phyloP scores from a whole-genome alignment of 2,329 filamentous ascomycete species.

The Sporothrix pseudoabietina region DNA sequence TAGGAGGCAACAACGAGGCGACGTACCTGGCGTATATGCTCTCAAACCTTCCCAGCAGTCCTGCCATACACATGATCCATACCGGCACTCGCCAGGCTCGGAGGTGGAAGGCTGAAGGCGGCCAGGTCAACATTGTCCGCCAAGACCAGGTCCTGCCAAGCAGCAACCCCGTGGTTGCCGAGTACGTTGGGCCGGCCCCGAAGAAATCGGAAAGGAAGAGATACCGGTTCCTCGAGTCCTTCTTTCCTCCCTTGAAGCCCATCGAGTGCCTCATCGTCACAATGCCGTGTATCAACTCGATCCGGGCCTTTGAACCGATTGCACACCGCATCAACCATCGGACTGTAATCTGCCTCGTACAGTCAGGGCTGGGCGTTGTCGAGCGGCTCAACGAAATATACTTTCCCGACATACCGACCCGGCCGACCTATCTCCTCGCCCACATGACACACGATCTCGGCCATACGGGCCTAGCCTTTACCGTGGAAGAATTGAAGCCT shows the following conservation, averaged over 20 bases:
- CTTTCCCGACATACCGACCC: constrained; percentile 65
- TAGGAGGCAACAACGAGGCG: constrained; percentile 38
- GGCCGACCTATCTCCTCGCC: constrained; percentile 78
- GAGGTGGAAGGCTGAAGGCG: constrained; percentile 38
- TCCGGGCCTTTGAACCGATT: constrained; percentile 37
- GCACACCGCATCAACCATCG: constrained; percentile 40
- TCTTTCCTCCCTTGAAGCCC: constrained; percentile 23
- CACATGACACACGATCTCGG: constrained; percentile 55
- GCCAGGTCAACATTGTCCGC: constrained; percentile 32
- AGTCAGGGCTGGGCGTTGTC: constrained; percentile 70
- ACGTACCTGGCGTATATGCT: constrained; percentile 41
- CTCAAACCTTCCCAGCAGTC: constrained; percentile 37
- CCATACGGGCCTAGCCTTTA: constrained; percentile 36
- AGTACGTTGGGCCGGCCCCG: constrained; percentile 32
- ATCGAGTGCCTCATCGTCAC: constrained; percentile 42
- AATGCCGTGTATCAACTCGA: constrained; percentile 37
- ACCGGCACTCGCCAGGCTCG: constrained; percentile 32
- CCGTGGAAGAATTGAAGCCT: constrained; percentile 38
- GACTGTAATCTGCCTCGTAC: constrained; percentile 43
- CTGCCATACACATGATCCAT: constrained; percentile 40
- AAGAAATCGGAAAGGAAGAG: not conserved
- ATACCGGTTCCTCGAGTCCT: not conserved
- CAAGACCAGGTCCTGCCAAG: not conserved
- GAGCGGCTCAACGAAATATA: constrained; percentile 72
- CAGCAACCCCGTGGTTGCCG: constrained; percentile 34